phyloP scores from a whole-genome alignment of 2,329 filamentous ascomycete species.

The Cyanodermella asteris region DNA sequence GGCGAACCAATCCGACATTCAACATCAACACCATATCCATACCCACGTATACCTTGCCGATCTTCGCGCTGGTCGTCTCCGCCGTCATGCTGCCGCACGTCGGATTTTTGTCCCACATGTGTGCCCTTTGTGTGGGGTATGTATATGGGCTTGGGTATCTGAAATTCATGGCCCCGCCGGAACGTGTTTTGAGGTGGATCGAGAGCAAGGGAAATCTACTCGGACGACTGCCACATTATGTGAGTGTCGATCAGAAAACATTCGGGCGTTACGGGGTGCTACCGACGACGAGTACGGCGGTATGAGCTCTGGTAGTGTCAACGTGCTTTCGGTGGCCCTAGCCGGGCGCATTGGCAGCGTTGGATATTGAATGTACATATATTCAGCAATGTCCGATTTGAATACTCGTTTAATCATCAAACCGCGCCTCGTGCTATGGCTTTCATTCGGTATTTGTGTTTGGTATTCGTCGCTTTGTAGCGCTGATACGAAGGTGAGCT shows the following conservation, averaged over 20 bases:
- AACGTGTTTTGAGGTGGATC: constrained; percentile 69
- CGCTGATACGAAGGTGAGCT: no score
- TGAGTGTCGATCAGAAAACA: constrained; percentile 88
- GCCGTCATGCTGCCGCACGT: constrained; percentile 59
- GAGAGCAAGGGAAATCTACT: constrained; percentile 75
- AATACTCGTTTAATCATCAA: no score
- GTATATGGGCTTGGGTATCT: constrained; percentile 71
- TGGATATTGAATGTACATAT: no score
- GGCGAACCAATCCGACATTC: constrained; percentile 59
- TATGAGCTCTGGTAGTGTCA: no score
- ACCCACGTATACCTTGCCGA: constrained; percentile 76
- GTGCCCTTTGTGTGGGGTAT: constrained; percentile 68
- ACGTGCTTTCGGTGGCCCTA: no score
- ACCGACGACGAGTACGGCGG: constrained; percentile 30
- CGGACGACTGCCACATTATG: constrained; percentile 68
- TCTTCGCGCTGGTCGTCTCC: constrained; percentile 54
- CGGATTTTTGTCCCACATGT: constrained; percentile 70
- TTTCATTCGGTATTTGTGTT: no score
- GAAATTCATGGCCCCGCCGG: constrained; percentile 72
- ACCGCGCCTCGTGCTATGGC: no score
- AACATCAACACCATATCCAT: constrained; percentile 45
- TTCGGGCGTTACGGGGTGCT: constrained; percentile 82
- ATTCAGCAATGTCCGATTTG: no score
- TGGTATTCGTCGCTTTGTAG: no score
- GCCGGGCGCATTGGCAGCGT: no score